Evolutionary conservation across 2,329 filamentous ascomycete genomes (phyloP).

Genomic region (Stagonosporopsis tanaceti): DNA sequence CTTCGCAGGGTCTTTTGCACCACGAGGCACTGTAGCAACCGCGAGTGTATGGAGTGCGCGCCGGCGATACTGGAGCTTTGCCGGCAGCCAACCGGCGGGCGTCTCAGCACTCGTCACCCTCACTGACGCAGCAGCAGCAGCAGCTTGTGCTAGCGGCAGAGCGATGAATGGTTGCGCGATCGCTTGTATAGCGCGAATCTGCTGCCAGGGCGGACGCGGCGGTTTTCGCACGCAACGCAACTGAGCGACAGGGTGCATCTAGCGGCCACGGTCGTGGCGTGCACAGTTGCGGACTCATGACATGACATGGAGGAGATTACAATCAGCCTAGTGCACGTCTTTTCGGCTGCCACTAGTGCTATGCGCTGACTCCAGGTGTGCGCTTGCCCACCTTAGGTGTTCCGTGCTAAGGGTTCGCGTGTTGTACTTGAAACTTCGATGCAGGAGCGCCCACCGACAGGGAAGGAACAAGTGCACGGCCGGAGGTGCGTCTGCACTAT

Average conservation of each 20-base stretch:
- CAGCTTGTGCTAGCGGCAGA: constrained; percentile 16
- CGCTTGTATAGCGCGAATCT: constrained; percentile 18
- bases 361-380: constrained; percentile 12
- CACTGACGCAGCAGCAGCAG: constrained; percentile 1
- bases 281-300: constrained; percentile 16
- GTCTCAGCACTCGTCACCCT: constrained; percentile 1
- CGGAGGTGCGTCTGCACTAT: constrained; percentile 17
- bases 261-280: constrained; percentile 1
- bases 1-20: constrained; percentile 11
- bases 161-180: constrained; percentile 20
- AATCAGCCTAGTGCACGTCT: constrained; percentile 22
- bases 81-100: constrained; percentile 9
- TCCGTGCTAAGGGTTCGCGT: constrained; percentile 28
- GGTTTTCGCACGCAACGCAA: constrained; percentile 9
- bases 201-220: constrained; percentile 10
- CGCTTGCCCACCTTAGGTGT: constrained; percentile 11
- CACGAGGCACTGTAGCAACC: constrained; percentile 8
- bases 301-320: constrained; percentile 24
- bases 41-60: constrained; percentile 17
- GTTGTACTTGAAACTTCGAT: constrained; percentile 36
- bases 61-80: constrained; percentile 9
- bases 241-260: constrained; percentile 4
- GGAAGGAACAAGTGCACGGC: constrained; percentile 18
- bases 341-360: constrained; percentile 14
- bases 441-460: constrained; percentile 19